Conservation (phyloP, 257 asterid species). For the Solanum stenotomum region DNA sequence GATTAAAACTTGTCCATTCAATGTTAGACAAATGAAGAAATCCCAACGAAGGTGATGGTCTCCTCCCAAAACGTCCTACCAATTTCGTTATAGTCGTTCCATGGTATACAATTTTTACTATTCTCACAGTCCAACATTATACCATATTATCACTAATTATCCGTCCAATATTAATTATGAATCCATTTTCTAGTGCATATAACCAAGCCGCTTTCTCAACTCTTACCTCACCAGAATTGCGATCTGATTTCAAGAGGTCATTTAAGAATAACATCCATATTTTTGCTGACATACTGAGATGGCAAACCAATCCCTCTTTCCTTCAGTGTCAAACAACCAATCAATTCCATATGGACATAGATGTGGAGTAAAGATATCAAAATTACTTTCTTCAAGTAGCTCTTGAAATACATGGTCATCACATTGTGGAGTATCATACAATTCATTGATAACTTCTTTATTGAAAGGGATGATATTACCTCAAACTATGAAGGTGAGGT, state of each 20-base stretch:
- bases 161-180: neutral
- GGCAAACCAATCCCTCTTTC: neutral
- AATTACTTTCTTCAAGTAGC: no score
- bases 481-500: no score
- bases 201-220: neutral
- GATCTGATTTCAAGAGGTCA: neutral
- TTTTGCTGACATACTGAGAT: neutral
- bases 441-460: no score
- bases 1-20: neutral
- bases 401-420: no score
- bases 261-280: neutral
- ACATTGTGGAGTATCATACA: no score
- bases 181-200: neutral
- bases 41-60: neutral
- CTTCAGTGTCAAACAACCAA: neutral
- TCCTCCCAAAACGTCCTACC: neutral
- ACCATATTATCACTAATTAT: neutral
- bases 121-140: neutral
- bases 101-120: neutral
- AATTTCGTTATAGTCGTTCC: neutral
- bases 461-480: no score
- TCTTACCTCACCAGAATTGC: neutral
- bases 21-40: neutral
- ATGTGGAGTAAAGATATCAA: no score
- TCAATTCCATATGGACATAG: neutral